Base-by-base conservation (phyloP, 116 monocot species). In the Dioscorea cayenensis region DNA sequence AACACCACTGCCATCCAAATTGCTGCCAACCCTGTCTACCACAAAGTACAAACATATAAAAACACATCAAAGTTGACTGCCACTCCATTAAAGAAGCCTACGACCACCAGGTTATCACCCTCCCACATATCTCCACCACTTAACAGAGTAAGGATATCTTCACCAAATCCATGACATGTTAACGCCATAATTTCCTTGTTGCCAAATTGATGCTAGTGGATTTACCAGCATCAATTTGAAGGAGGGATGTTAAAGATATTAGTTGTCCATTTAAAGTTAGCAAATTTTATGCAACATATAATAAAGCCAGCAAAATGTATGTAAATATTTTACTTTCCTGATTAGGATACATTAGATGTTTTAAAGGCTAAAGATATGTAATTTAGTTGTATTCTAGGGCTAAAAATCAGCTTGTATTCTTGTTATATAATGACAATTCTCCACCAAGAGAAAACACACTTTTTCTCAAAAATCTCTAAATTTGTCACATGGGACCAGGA, bases 191-290 rank as follows among this genome's bases (percentile, higher is more conserved):
- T 25, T 25, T 25, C 1, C 25, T 25, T 25, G 25, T 25, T 25
- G 25, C 25, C 25, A 25, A 25, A 25, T 25, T 25, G 25, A 25
- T 25, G 25, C 25, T 25, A 0, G 1, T 25, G 25, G 25, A 25
- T 25, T 25, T 25, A 25, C 25, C 25, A 25, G 25, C 25, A 25
- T 25, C 25, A 25, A 25, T 25, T 25, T 1, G 25, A 25, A 25
- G 25, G 25, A 25, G 25, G 25, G 25, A 25, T 38, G 52, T 52
- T 14, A 52, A 52, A 61, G 61, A 7, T 21, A 25, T 61, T 61
- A 61, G 61, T 21, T 61, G 23, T n/a, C 61, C 61, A 21, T 61
- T 61, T 61, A 61, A 61, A 61, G n/a, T n/a, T 10, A 61, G 23
- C 61, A 61, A 5, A 61, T 61, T 61, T 10, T 61, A 61, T 22